A percentile compares a stretch with the other conserved stretches of the same genome.
phyloP scores from a whole-genome alignment of 441 rosid genomes.

The Brassica hybrid region DNA sequence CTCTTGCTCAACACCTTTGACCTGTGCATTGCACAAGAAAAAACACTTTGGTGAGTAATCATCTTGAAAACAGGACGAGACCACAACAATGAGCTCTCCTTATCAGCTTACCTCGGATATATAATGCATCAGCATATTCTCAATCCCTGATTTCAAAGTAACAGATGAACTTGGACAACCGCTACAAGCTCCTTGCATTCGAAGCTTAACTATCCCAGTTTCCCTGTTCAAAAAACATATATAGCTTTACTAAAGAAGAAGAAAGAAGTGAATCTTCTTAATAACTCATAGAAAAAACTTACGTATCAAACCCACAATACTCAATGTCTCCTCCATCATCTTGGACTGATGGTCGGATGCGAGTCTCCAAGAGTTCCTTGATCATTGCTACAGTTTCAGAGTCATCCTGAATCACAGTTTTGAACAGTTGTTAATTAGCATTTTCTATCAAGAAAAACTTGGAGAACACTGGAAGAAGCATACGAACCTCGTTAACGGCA shows the following conservation, averaged over 20 bases:
- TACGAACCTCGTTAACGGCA: slow-evolving; percentile 87
- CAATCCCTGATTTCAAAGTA: slow-evolving; percentile 95
- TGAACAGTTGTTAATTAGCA: no score
- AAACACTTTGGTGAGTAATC: slow-evolving; percentile 18
- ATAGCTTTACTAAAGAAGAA: slow-evolving; percentile 11
- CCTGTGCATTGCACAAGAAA: slow-evolving; percentile 50
- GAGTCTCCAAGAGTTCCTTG: slow-evolving; percentile 95
- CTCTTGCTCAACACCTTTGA: slow-evolving; percentile 88
- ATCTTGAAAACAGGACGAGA: slow-evolving; percentile 3
- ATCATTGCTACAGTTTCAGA: slow-evolving; percentile 98
- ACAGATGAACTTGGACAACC: slow-evolving; percentile 99
- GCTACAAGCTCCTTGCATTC: slow-evolving; percentile 99
- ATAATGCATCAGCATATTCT: slow-evolving; percentile 98
- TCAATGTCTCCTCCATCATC: slow-evolving; percentile 99
- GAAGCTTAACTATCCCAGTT: slow-evolving; percentile 87
- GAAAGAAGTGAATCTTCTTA: slow-evolving; percentile 1
- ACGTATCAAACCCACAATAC: slow-evolving; percentile 84
- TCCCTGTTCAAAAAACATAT: slow-evolving; percentile 55
- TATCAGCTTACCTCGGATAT: slow-evolving; percentile 78
- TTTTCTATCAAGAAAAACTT: no score
- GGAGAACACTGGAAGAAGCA: background rate
- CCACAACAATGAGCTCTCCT: slow-evolving; percentile 5
- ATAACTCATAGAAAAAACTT: slow-evolving; percentile 25
- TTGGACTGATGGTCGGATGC: slow-evolving; percentile 96
- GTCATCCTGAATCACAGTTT: slow-evolving; percentile 65